phyloP scores from a whole-genome alignment of 768 basidiomycete genomes.

The Crassisporium funariophilum region DNA sequence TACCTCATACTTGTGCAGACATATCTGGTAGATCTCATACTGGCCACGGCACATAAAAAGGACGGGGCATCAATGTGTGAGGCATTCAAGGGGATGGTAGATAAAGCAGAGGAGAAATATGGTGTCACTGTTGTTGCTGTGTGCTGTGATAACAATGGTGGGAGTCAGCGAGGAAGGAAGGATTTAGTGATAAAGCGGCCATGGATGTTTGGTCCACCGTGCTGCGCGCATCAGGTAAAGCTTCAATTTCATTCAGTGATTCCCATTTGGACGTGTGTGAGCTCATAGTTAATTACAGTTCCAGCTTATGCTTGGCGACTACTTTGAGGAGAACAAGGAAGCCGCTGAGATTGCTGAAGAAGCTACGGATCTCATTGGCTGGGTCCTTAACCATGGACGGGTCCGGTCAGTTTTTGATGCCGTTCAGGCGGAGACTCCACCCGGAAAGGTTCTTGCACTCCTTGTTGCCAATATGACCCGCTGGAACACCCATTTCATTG shows the following conservation, averaged over 20 bases:
- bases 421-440: slow-evolving; percentile 16
- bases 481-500: slow-evolving; percentile 30
- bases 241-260: neutral
- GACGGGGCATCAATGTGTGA: slow-evolving; percentile 26
- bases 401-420: slow-evolving; percentile 29
- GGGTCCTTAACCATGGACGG: slow-evolving; percentile 25
- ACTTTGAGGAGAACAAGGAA: slow-evolving; percentile 22
- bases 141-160: slow-evolving; percentile 30
- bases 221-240: slow-evolving; percentile 26
- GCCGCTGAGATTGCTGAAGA: slow-evolving; percentile 23
- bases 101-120: slow-evolving; percentile 20
- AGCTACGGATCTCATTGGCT: slow-evolving; percentile 27
- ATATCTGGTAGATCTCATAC: slow-evolving; percentile 25
- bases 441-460: slow-evolving; percentile 22
- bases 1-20: slow-evolving; percentile 17
- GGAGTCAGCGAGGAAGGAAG: slow-evolving; percentile 26
- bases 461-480: slow-evolving; percentile 29
- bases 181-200: slow-evolving; percentile 18
- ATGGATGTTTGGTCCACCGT: slow-evolving; percentile 21
- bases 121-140: slow-evolving; percentile 15
- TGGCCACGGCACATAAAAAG: slow-evolving; percentile 22
- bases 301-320: slow-evolving; percentile 25
- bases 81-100: slow-evolving; percentile 26
- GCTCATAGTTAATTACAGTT: too few relatives aligned
- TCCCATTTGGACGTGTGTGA: neutral